Base-by-base conservation (phyloP, 2,329 filamentous ascomycete genomes). In the Fonsecaea erecta region DNA sequence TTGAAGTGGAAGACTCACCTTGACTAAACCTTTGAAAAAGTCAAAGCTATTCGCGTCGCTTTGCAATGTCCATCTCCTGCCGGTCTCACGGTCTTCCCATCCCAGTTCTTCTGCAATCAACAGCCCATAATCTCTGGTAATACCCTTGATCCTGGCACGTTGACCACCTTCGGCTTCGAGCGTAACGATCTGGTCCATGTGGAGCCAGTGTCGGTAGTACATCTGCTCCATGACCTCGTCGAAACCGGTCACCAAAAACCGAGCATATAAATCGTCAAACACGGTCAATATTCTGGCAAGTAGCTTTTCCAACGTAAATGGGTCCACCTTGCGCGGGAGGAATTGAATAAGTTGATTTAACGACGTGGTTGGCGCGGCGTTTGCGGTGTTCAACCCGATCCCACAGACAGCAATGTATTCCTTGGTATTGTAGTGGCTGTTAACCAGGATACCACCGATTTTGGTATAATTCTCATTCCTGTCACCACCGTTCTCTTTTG, bases 41-140 rank as follows among this genome's bases (percentile, higher is more conserved):
- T 99, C 95, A 81, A 99, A 99, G 77, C 93, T 97, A 74, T 99
- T 99, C 75, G 93, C 92, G 77, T 99, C 95, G 76, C 93, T 97
- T 81, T 97, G 93, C 78, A 99, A 78, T 72, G 90, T 87, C 85
- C 90, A 94, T 56, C 90, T 82, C 77, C 85, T 90, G 0, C 94
- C 93, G 0, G 91, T 97, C 1, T 84, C 81, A 60, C 88, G 82
- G 68, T 92, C 92, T 64, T 90, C 85, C 76, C 83, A 85, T 2
- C 88, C 89, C 60, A 96, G 77, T 81, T 98, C 93, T 77, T 97
- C 91, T 0, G 89, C 95, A 69, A 89, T 84, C 70, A 99, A 75
- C 76, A 98, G 81, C 0, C 95, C 95, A 88, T 92, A 97, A 76
- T 98, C 92, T n/a, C 85, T 81, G 4, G 93, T 96, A 69, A 99